Conservation (phyloP, 306 rosid species). For the Inga leiocalycina region DNA sequence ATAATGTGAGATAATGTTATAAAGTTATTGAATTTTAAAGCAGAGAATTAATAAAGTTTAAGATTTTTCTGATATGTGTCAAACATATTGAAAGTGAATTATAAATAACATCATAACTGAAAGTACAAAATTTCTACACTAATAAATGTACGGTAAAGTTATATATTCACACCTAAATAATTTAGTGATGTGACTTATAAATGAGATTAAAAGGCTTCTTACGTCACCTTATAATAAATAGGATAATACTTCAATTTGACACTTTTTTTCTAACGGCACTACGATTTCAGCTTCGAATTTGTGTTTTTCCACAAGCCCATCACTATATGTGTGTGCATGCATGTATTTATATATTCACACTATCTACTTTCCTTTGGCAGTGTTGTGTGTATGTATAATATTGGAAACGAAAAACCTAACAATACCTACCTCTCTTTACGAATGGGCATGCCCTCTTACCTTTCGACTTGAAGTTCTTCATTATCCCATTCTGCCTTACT, state of each 20-base stretch:
- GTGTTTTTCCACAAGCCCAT: background rate
- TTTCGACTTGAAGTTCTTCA: background rate
- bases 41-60: too few relatives aligned
- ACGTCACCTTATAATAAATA: background rate
- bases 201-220: too few relatives aligned
- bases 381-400: background rate
- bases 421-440: background rate
- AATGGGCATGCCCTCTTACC: background rate
- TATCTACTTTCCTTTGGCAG: background rate
- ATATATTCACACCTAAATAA: too few relatives aligned
- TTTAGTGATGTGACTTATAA: too few relatives aligned
- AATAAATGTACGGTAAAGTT: too few relatives aligned
- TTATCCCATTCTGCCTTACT: background rate
- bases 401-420: background rate
- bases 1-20: too few relatives aligned
- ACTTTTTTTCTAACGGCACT: background rate
- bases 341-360: background rate
- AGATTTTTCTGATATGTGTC: accelerated
- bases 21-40: too few relatives aligned
- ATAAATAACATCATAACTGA: too few relatives aligned
- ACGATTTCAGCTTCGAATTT: background rate
- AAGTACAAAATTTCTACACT: too few relatives aligned
- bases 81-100: too few relatives aligned
- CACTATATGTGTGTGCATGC: background rate
- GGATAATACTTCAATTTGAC: background rate